Base-by-base conservation (phyloP, 176 grass and related monocot genomes). In the Zoysia pacifica region DNA sequence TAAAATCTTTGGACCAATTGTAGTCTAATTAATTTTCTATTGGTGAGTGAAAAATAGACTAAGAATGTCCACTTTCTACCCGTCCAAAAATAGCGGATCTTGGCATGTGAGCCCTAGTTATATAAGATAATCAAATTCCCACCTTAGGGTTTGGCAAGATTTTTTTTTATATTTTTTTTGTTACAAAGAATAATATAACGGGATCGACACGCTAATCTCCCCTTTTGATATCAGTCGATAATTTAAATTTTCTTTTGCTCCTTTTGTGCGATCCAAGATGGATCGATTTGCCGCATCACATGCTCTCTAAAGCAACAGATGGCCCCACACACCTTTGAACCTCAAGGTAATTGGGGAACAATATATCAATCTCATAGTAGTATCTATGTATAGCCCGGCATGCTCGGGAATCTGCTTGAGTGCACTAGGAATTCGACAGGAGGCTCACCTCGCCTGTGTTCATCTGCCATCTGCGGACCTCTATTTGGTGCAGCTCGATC, bases 241-340 rank as follows among this genome's bases (percentile, higher is more conserved):
- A 63, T 64, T 7, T 72, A 52, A 76, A 13, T 2, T 52, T 67
- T 76, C 11, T 12, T 62, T 52, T 70, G 42, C n/a, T 18, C 62
- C 62, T 87, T 82, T 83, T 87, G 60, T 78, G 76, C 70, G 74
- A 18, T 13, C 62, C 53, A 62, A 78, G 61, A 61, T 66, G 79
- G 81, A 48, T 62, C 81, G 75, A 88, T 75, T 53, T 62, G 75
- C 86, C 81, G 86, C 87, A 89, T 89, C 82, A 74, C 87, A 85
- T 85, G 72, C 76, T 70, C 11, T 67, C 10, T 9, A 83, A 78
- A 82, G 74, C 50, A 8, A 69, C 52, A 60, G 14, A 67, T 55
- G 14, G 18, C 44, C 83, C 83, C 49, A 65, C 35, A 14, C 72
- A 50, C 41, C 48, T 72, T 59, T 44, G 67, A 72, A 82, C 72